A percentile compares a stretch with the other conserved stretches of the same genome.
phyloP scores from a whole-genome alignment of 1,284 basidiomycete species.

The Leccinum brunneo-olivaceum region DNA sequence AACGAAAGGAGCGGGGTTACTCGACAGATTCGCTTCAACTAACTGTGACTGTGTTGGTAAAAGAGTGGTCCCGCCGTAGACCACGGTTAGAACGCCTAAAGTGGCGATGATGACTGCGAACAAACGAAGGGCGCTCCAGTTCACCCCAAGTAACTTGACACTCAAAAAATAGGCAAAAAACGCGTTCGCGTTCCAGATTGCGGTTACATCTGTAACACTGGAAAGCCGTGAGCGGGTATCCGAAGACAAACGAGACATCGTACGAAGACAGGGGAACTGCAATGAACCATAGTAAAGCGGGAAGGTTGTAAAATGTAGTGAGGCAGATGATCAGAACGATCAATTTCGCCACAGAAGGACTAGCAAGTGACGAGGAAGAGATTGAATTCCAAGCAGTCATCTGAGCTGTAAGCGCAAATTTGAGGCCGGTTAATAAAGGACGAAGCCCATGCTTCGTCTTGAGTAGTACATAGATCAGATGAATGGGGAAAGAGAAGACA shows the following conservation, averaged over 20 bases:
- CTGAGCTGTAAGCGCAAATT: conserved; percentile 47
- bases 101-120: conserved; percentile 72
- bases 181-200: conserved; percentile 81
- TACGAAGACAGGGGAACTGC: conserved; percentile 67
- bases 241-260: conserved; percentile 26
- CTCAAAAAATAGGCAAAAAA: conserved; percentile 76
- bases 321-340: conserved; percentile 40
- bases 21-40: conserved; percentile 12
- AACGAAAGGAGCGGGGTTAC: conserved; percentile 51
- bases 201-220: conserved; percentile 74
- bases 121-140: conserved; percentile 59
- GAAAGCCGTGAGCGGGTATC: conserved; percentile 12
- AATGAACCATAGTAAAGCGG: conserved; percentile 67
- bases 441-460: conserved; percentile 41
- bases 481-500: conserved; percentile 61
- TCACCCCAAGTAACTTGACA: conserved; percentile 51
- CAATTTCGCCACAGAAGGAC: conserved; percentile 43
- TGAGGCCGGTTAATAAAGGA: conserved; percentile 45
- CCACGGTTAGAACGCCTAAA: conserved; percentile 62
- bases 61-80: conserved; percentile 62
- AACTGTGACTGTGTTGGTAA: conserved; percentile 16
- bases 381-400: conserved; percentile 34
- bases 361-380: conserved; percentile 9
- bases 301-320: conserved; percentile 55
- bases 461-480: conserved; percentile 53